These are phyloP conservation scores for Picea glauca DNA, from an alignment of 75 land plant species.

Conservation along the genomic window DNA sequence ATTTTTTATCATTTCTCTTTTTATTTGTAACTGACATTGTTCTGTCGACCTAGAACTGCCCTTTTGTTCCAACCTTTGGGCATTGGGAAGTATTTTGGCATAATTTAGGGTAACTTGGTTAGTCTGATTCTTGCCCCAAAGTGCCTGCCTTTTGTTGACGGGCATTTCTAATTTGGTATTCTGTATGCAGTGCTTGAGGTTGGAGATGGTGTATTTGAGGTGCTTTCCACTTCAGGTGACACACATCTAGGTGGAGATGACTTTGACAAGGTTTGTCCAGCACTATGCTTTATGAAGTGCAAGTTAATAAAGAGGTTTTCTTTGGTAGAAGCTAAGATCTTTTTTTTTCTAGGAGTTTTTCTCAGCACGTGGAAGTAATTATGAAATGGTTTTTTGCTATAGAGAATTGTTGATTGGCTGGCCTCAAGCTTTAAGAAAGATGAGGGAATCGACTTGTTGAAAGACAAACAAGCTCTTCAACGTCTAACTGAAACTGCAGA, in stretches of 20 bases:
- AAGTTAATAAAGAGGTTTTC: neutral
- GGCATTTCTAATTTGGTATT: neutral
- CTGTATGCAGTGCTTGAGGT: slow-evolving; percentile 70
- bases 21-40: too few species aligned
- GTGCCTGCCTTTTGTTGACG: neutral
- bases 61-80: neutral
- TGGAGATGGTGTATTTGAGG: slow-evolving; percentile 94
- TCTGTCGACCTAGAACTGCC: too few species aligned
- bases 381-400: slow-evolving; percentile 11
- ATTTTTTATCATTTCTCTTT: too few species aligned
- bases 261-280: slow-evolving; percentile 69
- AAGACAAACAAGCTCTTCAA: slow-evolving; percentile 48
- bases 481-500: slow-evolving; percentile 61
- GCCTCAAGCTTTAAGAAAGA: slow-evolving; percentile 42
- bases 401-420: slow-evolving; percentile 67
- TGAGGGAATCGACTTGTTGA: slow-evolving; percentile 51
- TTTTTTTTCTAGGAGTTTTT: neutral
- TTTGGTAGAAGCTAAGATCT: neutral
- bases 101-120: neutral
- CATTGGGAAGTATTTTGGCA: neutral
- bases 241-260: slow-evolving; percentile 91
- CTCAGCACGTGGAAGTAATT: neutral
- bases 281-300: neutral
- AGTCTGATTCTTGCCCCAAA: neutral
- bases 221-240: slow-evolving; percentile 89